Conservation (phyloP, 305 asterid genomes). For the Fraxinus greggii region DNA sequence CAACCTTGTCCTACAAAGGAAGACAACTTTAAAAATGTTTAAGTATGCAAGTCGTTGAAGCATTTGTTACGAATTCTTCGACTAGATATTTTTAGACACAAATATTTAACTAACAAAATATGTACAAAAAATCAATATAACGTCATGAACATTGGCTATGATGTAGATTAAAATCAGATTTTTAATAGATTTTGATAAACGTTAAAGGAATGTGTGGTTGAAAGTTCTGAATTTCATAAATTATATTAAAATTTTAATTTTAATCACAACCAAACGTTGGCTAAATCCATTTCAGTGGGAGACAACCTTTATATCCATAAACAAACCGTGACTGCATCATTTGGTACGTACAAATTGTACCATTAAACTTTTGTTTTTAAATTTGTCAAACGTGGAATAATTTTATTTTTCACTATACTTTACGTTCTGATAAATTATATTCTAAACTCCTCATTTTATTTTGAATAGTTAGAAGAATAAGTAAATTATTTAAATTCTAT, state of each 20-base stretch:
- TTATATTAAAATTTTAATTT: no score
- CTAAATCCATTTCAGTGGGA: background rate
- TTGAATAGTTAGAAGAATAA: no score
- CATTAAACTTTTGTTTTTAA: background rate
- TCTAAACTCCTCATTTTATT: background rate
- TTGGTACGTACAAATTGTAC: background rate
- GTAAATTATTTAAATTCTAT: no score
- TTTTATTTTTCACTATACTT: background rate
- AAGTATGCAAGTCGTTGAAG: background rate
- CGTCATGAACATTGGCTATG: no score
- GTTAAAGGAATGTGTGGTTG: no score
- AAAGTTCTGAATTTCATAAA: no score
- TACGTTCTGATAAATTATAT: background rate
- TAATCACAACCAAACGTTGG: no score
- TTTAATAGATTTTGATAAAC: no score
- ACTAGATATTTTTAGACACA: background rate
- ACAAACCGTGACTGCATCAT: background rate
- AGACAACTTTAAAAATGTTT: no score
- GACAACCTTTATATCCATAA: background rate
- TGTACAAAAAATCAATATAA: background rate
- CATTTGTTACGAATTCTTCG: background rate
- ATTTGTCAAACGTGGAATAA: background rate
- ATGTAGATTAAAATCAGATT: no score
- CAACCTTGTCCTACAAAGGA: no score
- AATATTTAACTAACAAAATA: background rate